A percentile compares a stretch with the other conserved stretches of the same genome.
Evolutionary conservation across 2,329 filamentous ascomycete species (phyloP).

Genomic region (Fusarium sp.): DNA sequence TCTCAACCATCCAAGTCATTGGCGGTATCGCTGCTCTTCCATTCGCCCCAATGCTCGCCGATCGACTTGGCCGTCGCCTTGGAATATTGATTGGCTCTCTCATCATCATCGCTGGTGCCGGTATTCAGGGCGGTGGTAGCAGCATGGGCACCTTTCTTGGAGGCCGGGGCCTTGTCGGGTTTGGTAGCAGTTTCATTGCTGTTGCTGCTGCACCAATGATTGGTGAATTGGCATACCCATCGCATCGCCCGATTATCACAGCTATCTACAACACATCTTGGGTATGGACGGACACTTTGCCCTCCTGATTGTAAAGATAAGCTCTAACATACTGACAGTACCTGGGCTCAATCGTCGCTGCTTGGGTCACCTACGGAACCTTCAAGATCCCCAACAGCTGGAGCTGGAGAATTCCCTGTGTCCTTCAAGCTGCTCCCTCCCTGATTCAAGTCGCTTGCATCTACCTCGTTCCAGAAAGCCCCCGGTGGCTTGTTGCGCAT

Average conservation of each 20-base stretch:
- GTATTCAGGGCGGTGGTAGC: slow-evolving; percentile 40
- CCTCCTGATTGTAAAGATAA: too few relatives aligned
- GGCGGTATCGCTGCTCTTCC: slow-evolving; percentile 47
- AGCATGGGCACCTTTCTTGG: slow-evolving; percentile 44
- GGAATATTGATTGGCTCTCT: slow-evolving; percentile 1
- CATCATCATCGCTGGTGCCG: slow-evolving; percentile 37
- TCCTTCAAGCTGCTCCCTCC: slow-evolving; percentile 23
- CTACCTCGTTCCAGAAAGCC: slow-evolving; percentile 21
- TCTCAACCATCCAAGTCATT: slow-evolving; percentile 44
- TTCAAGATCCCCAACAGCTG: slow-evolving; percentile 34
- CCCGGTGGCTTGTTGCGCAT: slow-evolving; percentile 45
- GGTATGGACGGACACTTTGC: slow-evolving; percentile 3
- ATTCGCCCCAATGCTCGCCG: slow-evolving; percentile 46
- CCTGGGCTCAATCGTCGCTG: slow-evolving; percentile 46
- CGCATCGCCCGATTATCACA: slow-evolving; percentile 49
- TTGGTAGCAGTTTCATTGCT: slow-evolving; percentile 40
- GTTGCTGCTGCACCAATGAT: slow-evolving; percentile 45
- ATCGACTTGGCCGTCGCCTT: slow-evolving; percentile 47
- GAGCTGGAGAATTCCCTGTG: slow-evolving; percentile 38
- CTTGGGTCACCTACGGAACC: slow-evolving; percentile 6
- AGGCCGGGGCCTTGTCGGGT: slow-evolving; percentile 45
- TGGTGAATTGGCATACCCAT: slow-evolving; percentile 47
- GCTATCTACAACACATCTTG: slow-evolving; percentile 59
- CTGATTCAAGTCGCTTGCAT: slow-evolving; percentile 3
- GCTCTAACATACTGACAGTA: slow-evolving; percentile 40